These are phyloP conservation scores for Ceriops tagal DNA, from an alignment of 345 rosid genomes.

Conservation along the genomic window DNA sequence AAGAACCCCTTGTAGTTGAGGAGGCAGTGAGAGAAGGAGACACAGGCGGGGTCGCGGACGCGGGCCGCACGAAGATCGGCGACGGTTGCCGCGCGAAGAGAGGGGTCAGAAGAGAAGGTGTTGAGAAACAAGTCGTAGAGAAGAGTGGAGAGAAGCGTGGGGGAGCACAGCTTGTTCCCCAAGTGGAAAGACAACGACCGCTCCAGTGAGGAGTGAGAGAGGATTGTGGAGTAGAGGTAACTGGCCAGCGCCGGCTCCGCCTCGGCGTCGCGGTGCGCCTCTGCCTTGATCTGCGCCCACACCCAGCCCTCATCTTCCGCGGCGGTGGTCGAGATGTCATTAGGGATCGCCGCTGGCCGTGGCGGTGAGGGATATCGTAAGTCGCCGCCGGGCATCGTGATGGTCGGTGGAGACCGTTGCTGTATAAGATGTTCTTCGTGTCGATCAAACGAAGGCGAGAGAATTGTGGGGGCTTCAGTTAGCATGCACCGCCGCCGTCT, in stretches of 20 bases:
- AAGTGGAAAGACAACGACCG: slow-evolving; percentile 86
- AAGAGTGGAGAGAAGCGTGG: slow-evolving; percentile 90
- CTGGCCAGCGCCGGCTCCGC: slow-evolving; percentile 94
- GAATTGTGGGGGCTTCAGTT: too few species aligned
- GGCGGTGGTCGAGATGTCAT: slow-evolving; percentile 10
- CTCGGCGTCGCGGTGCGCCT: slow-evolving; percentile 89
- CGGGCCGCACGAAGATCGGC: slow-evolving; percentile 91
- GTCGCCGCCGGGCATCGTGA: slow-evolving; percentile 63
- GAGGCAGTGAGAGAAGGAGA: slow-evolving; percentile 93
- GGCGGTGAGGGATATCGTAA: slow-evolving; percentile 32
- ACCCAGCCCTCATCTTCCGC: slow-evolving; percentile 63
- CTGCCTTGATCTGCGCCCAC: slow-evolving; percentile 88
- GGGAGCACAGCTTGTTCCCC: slow-evolving; percentile 96
- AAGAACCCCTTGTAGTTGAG: slow-evolving; percentile 96
- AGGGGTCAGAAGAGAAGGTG: slow-evolving; percentile 70
- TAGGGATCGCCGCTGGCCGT: slow-evolving; percentile 13
- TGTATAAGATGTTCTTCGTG: too few species aligned
- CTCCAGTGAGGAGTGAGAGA: slow-evolving; percentile 82
- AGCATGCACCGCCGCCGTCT: too few species aligned
- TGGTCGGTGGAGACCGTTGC: not conserved
- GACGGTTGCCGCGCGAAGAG: slow-evolving; percentile 76
- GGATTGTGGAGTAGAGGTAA: slow-evolving; percentile 90
- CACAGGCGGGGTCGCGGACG: slow-evolving; percentile 88
- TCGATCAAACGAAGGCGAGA: too few species aligned
- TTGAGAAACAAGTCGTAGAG: slow-evolving; percentile 87